A percentile compares a stretch with the other conserved stretches of the same genome.
These are phyloP conservation scores for Diaporthe ilicicola DNA, from an alignment of 2,329 filamentous ascomycete genomes.

Conservation along the genomic window DNA sequence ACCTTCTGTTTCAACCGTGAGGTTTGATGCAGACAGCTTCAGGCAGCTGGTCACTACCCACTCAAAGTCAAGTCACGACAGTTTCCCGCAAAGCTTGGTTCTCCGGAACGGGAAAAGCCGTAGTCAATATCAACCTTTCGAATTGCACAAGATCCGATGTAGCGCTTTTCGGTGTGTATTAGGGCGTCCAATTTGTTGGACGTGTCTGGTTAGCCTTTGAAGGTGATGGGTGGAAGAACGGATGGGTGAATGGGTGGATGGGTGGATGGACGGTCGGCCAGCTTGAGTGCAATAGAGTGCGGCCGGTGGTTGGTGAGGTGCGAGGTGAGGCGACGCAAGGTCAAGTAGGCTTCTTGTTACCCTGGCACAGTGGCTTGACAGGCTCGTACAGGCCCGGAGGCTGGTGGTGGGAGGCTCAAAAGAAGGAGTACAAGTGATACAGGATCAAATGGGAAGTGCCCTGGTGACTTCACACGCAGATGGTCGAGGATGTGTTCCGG, in stretches of 20 bases:
- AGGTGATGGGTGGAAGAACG: slow-evolving; percentile 14
- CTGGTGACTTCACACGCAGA: slow-evolving; percentile 24
- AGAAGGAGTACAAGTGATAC: slow-evolving; percentile 34
- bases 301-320: slow-evolving; percentile 23
- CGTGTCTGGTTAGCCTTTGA: slow-evolving; percentile 14
- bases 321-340: slow-evolving; percentile 28
- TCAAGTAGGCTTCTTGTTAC: slow-evolving; percentile 31
- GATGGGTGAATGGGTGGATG: background rate
- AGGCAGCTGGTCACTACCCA: background rate
- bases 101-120: background rate
- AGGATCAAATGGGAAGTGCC: slow-evolving; percentile 27
- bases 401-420: slow-evolving; percentile 34
- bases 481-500: slow-evolving; percentile 20
- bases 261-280: slow-evolving; percentile 17
- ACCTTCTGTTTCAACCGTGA: background rate
- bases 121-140: slow-evolving; percentile 3
- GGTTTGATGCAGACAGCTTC: slow-evolving; percentile 8
- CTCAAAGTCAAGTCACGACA: background rate
- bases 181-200: slow-evolving; percentile 17
- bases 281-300: background rate
- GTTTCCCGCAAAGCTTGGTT: background rate
- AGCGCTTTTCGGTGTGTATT: background rate
- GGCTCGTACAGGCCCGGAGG: slow-evolving; percentile 33
- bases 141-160: slow-evolving; percentile 25
- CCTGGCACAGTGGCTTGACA: slow-evolving; percentile 36